Conservation (phyloP, 305 asterid species). For the Plantago coronopus region DNA sequence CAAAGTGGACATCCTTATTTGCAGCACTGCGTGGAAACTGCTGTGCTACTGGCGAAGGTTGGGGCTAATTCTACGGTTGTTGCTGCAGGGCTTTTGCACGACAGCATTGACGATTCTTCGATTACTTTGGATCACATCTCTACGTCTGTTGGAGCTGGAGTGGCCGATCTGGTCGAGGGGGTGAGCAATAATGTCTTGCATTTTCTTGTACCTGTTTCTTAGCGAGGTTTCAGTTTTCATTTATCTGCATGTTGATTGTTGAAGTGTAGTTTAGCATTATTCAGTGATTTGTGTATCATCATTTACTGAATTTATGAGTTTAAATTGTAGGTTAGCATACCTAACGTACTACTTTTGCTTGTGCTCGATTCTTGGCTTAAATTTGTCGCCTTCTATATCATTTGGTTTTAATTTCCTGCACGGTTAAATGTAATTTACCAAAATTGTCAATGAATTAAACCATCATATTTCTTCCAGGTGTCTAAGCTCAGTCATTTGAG, state of each 20-base stretch:
- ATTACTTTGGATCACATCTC: conserved; percentile 57
- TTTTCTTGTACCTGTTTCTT: too few species aligned
- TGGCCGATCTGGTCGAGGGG: conserved; percentile 90
- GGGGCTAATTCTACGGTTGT: conserved; percentile 92
- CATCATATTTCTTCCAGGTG: conserved; percentile 43
- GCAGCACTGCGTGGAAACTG: conserved; percentile 95
- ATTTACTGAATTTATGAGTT: too few species aligned
- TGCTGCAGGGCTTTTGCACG: conserved; percentile 95
- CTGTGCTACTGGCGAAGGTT: conserved; percentile 57
- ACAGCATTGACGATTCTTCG: conserved; percentile 73
- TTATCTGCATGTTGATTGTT: neutral
- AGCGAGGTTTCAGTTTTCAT: too few species aligned
- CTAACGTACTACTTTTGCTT: too few species aligned
- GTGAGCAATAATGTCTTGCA: conserved; percentile 37
- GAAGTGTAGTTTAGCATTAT: neutral
- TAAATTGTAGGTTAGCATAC: too few species aligned
- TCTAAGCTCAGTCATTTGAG: conserved; percentile 93
- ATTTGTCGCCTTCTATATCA: too few species aligned
- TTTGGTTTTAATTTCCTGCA: too few species aligned
- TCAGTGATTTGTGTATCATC: too few species aligned
- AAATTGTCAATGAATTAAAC: too few species aligned
- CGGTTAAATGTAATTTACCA: too few species aligned
- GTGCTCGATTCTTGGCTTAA: too few species aligned
- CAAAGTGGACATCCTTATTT: conserved; percentile 92
- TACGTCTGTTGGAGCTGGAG: conserved; percentile 58